Evolutionary conservation across 2,329 filamentous ascomycete genomes (phyloP), one percentile per base, ranked within the genome.

Genomic region (Hypoxylon sp.): DNA sequence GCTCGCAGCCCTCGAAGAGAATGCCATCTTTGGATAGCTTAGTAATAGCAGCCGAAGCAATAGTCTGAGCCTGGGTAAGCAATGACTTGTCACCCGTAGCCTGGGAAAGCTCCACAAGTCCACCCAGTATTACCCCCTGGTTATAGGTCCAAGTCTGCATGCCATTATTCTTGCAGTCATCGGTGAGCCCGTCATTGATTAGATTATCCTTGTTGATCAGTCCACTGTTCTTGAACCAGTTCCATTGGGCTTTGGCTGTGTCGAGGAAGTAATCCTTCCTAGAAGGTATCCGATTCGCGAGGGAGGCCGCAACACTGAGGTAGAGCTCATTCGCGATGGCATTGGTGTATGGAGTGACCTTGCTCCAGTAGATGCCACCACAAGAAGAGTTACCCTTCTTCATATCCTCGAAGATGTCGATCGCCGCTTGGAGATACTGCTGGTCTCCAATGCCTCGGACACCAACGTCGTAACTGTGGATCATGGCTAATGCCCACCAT

Each of bases 401-500:
- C 81, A 89, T 86, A 74, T 89, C 86, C 35, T 84, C 81, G 61
- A 87, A 89, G 50, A 90, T 84, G 14, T 78, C 71, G 64, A 84
- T 81, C 0, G 87, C 87, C 44, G 82, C 81, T 59, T 84, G 72
- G 11, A 89, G 83, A 72, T 87, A 89, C 39, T 78, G 78, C 5
- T 74, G 54, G 17, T 85, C 77, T 9, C 79, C 78, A 2, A 81
- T 86, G 10, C 74, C 72, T 52, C 46, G 42, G 19, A 72, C 71
- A 10, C 74, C 73, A 22, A 85, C 76, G 75, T 89, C 87, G 74
- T 83, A 87, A 4, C 84, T 81, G 44, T 84, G 82, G 64, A 90
- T 85, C 82, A 86, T 72, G 13, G 83, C 88, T 57, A 90, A 80
- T 2, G 84, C 87, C 88, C 88, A 90, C 88, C 88, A 90, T 35